Conservation (phyloP, 2,329 filamentous ascomycete genomes). For the Aspergillus tubingensis region DNA sequence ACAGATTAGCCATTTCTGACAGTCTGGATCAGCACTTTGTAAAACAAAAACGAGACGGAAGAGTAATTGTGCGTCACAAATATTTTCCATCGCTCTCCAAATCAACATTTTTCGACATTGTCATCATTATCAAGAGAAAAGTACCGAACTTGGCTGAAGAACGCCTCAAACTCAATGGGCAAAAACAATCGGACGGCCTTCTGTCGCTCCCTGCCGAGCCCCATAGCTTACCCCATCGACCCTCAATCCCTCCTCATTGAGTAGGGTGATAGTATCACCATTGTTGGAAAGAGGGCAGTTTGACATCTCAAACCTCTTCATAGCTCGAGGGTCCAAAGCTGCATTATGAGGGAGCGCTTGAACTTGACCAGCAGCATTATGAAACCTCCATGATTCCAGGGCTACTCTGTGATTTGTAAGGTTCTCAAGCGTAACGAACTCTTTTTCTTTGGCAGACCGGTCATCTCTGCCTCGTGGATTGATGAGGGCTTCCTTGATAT, state of each 20-base stretch:
- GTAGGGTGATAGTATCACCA: conserved; percentile 20
- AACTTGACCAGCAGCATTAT: conserved; percentile 15
- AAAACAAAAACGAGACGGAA: no score
- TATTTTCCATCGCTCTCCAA: not conserved
- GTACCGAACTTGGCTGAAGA: not conserved
- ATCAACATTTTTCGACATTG: not conserved
- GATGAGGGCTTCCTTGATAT: conserved; percentile 14
- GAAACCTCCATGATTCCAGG: conserved; percentile 14
- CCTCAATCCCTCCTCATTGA: conserved; percentile 18
- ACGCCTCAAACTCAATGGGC: not conserved
- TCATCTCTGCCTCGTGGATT: not conserved
- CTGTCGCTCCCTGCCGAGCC: not conserved
- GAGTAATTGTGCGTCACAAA: no score
- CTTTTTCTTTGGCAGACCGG: not conserved
- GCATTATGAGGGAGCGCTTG: conserved; percentile 13
- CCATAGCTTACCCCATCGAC: conserved; percentile 21
- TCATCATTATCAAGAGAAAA: not conserved
- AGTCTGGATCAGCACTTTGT: no score
- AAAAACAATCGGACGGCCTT: not conserved
- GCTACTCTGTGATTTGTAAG: conserved; percentile 13
- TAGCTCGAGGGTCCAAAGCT: conserved; percentile 10
- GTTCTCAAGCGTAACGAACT: conserved; percentile 17
- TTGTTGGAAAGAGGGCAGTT: conserved; percentile 9
- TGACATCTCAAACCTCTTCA: conserved; percentile 9
- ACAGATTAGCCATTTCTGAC: no score